Evolutionary conservation across 768 basidiomycete species (phyloP).

Genomic region (Leccinellum rugosiceps): DNA sequence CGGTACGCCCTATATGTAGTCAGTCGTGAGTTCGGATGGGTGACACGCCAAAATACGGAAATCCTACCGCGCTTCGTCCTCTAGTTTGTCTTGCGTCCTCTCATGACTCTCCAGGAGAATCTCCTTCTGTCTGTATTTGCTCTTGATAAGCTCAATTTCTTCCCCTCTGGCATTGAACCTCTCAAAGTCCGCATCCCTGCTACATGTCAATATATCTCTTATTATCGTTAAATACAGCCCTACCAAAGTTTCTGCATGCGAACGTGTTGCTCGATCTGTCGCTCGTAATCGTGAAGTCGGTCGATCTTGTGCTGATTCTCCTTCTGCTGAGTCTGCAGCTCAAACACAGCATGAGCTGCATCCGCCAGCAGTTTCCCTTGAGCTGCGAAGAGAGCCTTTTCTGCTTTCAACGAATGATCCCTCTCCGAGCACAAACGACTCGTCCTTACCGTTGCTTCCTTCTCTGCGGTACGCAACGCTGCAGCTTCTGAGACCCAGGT

Average conservation of each 20-base stretch:
- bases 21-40: not conserved
- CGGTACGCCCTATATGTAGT: constrained; percentile 49
- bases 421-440: not conserved
- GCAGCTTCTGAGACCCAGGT: constrained; percentile 71
- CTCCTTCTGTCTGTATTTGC: constrained; percentile 63
- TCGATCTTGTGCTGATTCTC: constrained; percentile 81
- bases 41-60: not conserved
- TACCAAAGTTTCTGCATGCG: constrained; percentile 79
- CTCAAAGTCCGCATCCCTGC: constrained; percentile 72
- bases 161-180: constrained; percentile 65
- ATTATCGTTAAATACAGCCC: constrained; percentile 16
- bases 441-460: constrained; percentile 59
- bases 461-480: constrained; percentile 62
- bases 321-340: constrained; percentile 70
- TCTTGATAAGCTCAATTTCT: constrained; percentile 53
- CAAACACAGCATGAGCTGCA: constrained; percentile 67
- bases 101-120: constrained; percentile 59
- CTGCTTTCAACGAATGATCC: not conserved
- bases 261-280: constrained; percentile 78
- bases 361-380: constrained; percentile 68
- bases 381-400: constrained; percentile 61
- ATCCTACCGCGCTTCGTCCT: constrained; percentile 57
- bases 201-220: constrained; percentile 8
- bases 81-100: constrained; percentile 49
- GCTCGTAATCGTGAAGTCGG: constrained; percentile 79